Evolutionary conservation across 768 basidiomycete species (phyloP), one percentile per base, ranked within the genome.

Genomic region (Tulasnella calospora): DNA sequence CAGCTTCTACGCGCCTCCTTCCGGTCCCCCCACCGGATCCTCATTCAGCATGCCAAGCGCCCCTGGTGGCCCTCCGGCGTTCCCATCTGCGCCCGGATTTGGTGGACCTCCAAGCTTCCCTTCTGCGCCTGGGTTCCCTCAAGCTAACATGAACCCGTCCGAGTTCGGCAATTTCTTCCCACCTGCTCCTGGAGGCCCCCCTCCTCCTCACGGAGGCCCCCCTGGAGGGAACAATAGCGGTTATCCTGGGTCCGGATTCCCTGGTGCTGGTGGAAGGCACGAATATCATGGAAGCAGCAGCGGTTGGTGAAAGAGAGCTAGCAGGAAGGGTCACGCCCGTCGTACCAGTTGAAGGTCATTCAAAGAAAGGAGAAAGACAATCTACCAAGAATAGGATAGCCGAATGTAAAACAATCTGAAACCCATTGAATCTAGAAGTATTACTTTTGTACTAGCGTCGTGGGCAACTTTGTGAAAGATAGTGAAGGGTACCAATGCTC

Each of bases 21-120:
- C 67, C 40, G 76, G 67, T 30, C 76, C 76, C n/a, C 76, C 76
- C 9, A 10, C 33, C 19, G 77, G 77, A 41, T 69, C 69, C n/a
- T n/a, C 46, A 3, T 75, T 75, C 55, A 75, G 15, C 44, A 75
- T 75, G 74, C 74, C 74, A 33, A 41, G 38, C 9, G 74, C 3
- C 19, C 74, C 74, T 10, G 69, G 77, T 17, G 67, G 41, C 27
- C 67, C 67, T 13, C 77, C 77, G 9, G 10, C 40, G 13, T 78
- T 51, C 75, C 75, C 75, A 6, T 55, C 75, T 36, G 71, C 38
- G 1, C 77, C 41, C 23, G 35, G 27, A 47, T 71, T 46, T 35
- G 70, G 33, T 38, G 41, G 55, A 51, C 36, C 67, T 33, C 67
- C 77, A n/a, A 73, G 35, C n/a, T 71, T 71, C 77, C 77, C 41